phyloP scores from a whole-genome alignment of 345 rosid species.

The Geranium brycei region DNA sequence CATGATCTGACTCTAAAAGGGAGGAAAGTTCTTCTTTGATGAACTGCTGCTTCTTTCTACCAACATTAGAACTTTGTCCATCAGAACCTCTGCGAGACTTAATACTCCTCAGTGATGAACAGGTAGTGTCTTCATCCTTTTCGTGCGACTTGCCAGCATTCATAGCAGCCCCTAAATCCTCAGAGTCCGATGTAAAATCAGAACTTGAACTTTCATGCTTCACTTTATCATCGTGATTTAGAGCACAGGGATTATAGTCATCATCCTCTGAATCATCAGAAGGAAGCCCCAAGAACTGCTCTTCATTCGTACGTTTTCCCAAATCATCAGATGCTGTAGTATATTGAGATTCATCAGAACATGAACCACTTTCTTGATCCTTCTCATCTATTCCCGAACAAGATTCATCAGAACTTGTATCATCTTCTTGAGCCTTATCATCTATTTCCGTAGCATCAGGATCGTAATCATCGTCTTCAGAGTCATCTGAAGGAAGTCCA shows the following conservation, averaged over 20 bases:
- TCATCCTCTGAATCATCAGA: slow-evolving; percentile 94
- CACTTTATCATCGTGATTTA: slow-evolving; percentile 26
- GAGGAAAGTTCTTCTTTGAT: slow-evolving; percentile 18
- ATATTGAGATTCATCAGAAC: slow-evolving; percentile 51
- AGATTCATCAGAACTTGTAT: slow-evolving; percentile 49
- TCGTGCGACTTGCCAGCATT: slow-evolving; percentile 19
- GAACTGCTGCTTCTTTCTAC: slow-evolving; percentile 15
- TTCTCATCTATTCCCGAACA: slow-evolving; percentile 25
- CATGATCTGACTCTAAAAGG: slow-evolving; percentile 23
- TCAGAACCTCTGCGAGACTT: slow-evolving; percentile 11
- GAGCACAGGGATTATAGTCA: slow-evolving; percentile 58
- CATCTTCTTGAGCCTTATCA: slow-evolving; percentile 36
- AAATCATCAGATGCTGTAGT: slow-evolving; percentile 45
- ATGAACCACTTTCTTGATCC: slow-evolving; percentile 34
- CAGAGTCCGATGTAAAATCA: slow-evolving; percentile 68
- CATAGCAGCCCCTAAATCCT: slow-evolving; percentile 35
- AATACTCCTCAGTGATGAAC: slow-evolving; percentile 1
- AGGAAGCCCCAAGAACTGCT: slow-evolving; percentile 37
- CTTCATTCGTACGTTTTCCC: slow-evolving; percentile 23
- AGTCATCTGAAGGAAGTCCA: slow-evolving; percentile 75
- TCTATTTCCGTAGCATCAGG: slow-evolving; percentile 35
- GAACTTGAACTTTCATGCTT: slow-evolving; percentile 54
- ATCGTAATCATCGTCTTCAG: slow-evolving; percentile 66
- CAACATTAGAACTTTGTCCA: slow-evolving; percentile 16
- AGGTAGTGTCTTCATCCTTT: slow-evolving; percentile 17